Conservation (phyloP, 805 yeast genomes). For the Spathaspora girioi region DNA sequence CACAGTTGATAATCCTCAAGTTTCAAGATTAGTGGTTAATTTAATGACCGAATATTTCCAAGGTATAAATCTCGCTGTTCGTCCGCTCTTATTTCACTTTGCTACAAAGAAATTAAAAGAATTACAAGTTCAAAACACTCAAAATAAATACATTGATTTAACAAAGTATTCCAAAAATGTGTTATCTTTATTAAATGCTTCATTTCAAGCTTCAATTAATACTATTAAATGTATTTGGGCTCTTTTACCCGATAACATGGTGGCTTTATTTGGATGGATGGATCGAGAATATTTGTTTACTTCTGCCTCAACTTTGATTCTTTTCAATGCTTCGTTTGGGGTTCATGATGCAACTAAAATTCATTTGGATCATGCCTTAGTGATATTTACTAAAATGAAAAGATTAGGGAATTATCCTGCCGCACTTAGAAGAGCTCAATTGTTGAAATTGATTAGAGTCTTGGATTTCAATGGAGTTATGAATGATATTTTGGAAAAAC, state of each 20-base stretch:
- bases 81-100: constrained; percentile 75
- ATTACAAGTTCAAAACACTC: constrained; percentile 32
- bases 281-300: constrained; percentile 80
- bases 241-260: constrained; percentile 70
- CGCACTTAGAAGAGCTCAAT: constrained; percentile 66
- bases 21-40: constrained; percentile 66
- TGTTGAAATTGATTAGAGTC: constrained; percentile 59
- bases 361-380: constrained; percentile 70
- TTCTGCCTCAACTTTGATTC: constrained; percentile 66
- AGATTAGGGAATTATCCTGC: constrained; percentile 80
- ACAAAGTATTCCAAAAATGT: constrained; percentile 66
- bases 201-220: constrained; percentile 77
- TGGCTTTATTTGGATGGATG: constrained; percentile 85
- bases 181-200: constrained; percentile 66
- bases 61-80: constrained; percentile 73
- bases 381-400: constrained; percentile 70
- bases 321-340: constrained; percentile 78
- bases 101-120: constrained; percentile 63
- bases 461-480: constrained; percentile 68
- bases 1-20: constrained; percentile 46
- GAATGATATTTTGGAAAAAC: constrained; percentile 52
- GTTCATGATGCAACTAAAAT: constrained; percentile 71
- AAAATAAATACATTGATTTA: constrained; percentile 57
- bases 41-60: constrained; percentile 81
- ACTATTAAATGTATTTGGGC: constrained; percentile 74